These are phyloP conservation scores for Mortierella hygrophila DNA, from an alignment of 192 early-diverging fungal species.

Conservation along the genomic window DNA sequence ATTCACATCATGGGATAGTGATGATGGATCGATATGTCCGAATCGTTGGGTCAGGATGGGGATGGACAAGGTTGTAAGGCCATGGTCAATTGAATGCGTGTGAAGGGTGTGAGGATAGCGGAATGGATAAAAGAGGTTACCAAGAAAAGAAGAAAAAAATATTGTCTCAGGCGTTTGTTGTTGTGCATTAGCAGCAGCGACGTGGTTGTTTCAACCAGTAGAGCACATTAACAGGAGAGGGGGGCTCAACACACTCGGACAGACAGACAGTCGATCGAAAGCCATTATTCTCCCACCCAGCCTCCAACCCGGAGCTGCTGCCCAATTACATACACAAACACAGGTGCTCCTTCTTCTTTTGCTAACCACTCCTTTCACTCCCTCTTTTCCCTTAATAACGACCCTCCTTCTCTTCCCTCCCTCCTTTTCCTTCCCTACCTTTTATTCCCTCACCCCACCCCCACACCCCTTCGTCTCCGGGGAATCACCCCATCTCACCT, in stretches of 20 bases:
- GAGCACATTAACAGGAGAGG: neutral
- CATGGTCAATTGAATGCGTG: neutral
- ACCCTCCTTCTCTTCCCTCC: neutral
- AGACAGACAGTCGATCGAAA: too few relatives aligned
- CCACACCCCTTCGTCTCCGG: neutral
- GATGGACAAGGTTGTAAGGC: too few relatives aligned
- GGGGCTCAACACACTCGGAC: neutral
- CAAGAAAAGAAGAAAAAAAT: neutral
- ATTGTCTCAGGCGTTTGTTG: neutral
- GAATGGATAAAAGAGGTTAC: neutral
- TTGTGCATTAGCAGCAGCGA: neutral
- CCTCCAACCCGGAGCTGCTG: too few relatives aligned
- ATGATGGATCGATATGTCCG: too few relatives aligned
- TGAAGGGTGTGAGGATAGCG: neutral
- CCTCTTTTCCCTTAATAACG: too few relatives aligned
- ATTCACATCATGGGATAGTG: too few relatives aligned
- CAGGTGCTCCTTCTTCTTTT: too few relatives aligned
- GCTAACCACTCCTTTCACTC: too few relatives aligned
- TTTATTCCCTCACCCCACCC: neutral
- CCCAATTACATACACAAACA: too few relatives aligned
- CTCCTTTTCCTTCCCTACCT: neutral
- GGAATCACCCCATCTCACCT: neutral
- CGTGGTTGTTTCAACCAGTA: neutral
- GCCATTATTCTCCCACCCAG: too few relatives aligned
- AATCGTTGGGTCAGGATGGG: too few relatives aligned